These are phyloP conservation scores for Paraphoma chrysanthemicola DNA, from an alignment of 2,329 filamentous ascomycete species.

Conservation along the genomic window DNA sequence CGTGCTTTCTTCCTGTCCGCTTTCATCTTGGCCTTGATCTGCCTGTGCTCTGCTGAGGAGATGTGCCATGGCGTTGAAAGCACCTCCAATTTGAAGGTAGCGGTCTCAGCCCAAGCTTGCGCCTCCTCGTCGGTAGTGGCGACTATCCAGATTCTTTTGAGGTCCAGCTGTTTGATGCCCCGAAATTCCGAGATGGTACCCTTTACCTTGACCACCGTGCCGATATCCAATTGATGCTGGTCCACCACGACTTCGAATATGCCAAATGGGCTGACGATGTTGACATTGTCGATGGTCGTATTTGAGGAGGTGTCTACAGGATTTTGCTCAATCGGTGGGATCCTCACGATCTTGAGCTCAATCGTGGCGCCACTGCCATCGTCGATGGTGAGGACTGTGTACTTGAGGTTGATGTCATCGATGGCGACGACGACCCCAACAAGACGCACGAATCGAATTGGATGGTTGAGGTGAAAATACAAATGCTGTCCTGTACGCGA, in stretches of 20 bases:
- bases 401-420: slow-evolving; percentile 48
- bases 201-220: slow-evolving; percentile 63
- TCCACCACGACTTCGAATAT: slow-evolving; percentile 51
- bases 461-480: slow-evolving; percentile 63
- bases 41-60: slow-evolving; percentile 50
- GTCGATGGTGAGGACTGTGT: slow-evolving; percentile 62
- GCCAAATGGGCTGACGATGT: slow-evolving; percentile 45
- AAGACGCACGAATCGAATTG: slow-evolving; percentile 56
- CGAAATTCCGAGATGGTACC: slow-evolving; percentile 63
- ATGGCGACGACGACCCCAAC: slow-evolving; percentile 56
- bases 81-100: slow-evolving; percentile 57
- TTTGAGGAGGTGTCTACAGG: slow-evolving; percentile 39
- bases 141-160: slow-evolving; percentile 60
- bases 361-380: slow-evolving; percentile 67
- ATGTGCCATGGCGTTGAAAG: slow-evolving; percentile 63
- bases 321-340: slow-evolving; percentile 31
- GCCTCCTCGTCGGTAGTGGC: slow-evolving; percentile 63
- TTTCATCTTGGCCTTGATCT: slow-evolving; percentile 49
- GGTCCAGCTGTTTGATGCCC: slow-evolving; percentile 58
- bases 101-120: slow-evolving; percentile 59
- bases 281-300: slow-evolving; percentile 48
- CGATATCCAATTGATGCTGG: slow-evolving; percentile 49
- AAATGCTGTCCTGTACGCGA: slow-evolving; percentile 57
- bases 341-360: slow-evolving; percentile 60
- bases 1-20: slow-evolving; percentile 49